These are phyloP conservation scores for Penicillium hordei DNA, from an alignment of 2,329 filamentous ascomycete genomes.

Conservation along the genomic window DNA sequence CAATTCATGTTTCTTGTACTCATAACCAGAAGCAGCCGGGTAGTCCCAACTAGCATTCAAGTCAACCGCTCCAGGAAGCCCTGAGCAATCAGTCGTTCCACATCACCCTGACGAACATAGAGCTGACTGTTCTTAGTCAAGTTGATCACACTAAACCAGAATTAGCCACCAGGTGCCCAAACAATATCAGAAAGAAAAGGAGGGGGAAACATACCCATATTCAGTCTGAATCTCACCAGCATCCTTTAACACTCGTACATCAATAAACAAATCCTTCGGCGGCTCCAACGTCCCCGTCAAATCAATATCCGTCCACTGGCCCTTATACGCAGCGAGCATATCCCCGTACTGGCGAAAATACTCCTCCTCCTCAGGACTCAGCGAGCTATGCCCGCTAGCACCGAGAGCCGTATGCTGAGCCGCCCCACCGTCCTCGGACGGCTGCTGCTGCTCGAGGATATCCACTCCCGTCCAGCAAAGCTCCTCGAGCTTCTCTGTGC, in stretches of 20 bases:
- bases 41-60: slow-evolving; percentile 49
- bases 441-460: slow-evolving; percentile 67
- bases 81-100: slow-evolving; percentile 89
- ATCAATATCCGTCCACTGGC: slow-evolving; percentile 97
- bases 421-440: slow-evolving; percentile 43
- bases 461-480: slow-evolving; percentile 91
- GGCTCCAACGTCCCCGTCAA: slow-evolving; percentile 91
- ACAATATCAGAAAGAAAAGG: background rate
- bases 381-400: slow-evolving; percentile 60
- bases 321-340: slow-evolving; percentile 91
- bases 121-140: slow-evolving; percentile 98
- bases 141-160: slow-evolving; percentile 71
- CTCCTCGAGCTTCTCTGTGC: slow-evolving; percentile 87
- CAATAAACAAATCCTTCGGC: slow-evolving; percentile 93
- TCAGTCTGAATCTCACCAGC: slow-evolving; percentile 98
- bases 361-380: slow-evolving; percentile 95
- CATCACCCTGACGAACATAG: slow-evolving; percentile 92
- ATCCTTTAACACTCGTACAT: slow-evolving; percentile 92
- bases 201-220: slow-evolving; percentile 70
- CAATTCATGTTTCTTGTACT: slow-evolving; percentile 8
- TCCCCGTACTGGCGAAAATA: slow-evolving; percentile 92
- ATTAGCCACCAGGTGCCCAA: background rate
- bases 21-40: slow-evolving; percentile 19
- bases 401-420: slow-evolving; percentile 20
- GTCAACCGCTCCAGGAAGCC: slow-evolving; percentile 90